Evolutionary conservation across 805 yeast species (phyloP), one percentile per base, ranked within the genome.

Genomic region (Candida pini): DNA sequence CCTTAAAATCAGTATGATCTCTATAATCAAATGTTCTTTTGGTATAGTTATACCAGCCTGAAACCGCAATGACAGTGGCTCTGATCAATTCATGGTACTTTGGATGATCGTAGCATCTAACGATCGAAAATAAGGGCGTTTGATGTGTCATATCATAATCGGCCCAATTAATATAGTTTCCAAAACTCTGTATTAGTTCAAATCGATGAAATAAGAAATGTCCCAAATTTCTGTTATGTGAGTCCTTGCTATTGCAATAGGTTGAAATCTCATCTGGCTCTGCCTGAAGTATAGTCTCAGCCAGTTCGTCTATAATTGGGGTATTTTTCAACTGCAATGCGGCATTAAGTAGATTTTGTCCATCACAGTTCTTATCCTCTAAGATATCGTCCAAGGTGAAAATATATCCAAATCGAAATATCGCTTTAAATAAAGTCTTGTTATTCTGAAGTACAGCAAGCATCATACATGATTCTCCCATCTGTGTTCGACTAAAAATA

Each of bases 21-120:
- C 63, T 63, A 41, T 72, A 69, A 40, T 72, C 63, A 31, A 78
- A 64, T 1, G 34, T 29, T 4, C 50, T 47, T 3, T 45, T 36
- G 20, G 59, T 54, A 0, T 31, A 36, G 5, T 28, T 18, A 36
- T 71, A 71, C 71, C 78, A 73, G 17, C 51, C 43, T 3, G 49
- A 42, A 0, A 73, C 76, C 12, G 67, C 59, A 1, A 51, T 42
- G 34, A 81, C 67, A 0, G 77, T 74, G 9, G 51, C 56, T 13
- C 44, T 31, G 5, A 85, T 58, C 46, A 85, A 50, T 3, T 50
- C 49, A 2, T 63, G 52, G 54, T 88, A 89, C 22, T 76, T 57
- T 0, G 73, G 61, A 44, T 83, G 88, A 53, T 88, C 96, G 56
- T 89, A 89, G 43, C 88, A 76, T 35, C 96, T 62, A 43, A 86